Evolutionary conservation across 1,284 basidiomycete genomes (phyloP).

Genomic region (Neotropicomus parvogracilis): DNA sequence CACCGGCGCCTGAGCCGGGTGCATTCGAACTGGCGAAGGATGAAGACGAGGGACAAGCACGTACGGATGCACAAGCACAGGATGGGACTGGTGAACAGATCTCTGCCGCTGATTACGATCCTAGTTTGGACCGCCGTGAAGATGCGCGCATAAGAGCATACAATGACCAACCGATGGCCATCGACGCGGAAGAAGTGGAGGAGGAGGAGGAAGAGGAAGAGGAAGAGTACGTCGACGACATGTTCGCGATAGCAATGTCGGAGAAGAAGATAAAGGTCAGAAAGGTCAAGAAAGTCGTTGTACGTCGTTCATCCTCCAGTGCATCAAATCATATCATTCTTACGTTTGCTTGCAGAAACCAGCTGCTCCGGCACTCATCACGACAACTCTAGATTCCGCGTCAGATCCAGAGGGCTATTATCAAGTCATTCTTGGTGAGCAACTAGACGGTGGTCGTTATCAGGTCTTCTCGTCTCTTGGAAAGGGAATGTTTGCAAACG

Average conservation of each 20-base stretch:
- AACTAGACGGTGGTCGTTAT: slow-evolving; percentile 89
- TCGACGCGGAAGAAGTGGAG: slow-evolving; percentile 56
- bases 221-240: slow-evolving; percentile 79
- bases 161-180: slow-evolving; percentile 37
- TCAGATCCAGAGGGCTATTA: slow-evolving; percentile 96
- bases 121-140: slow-evolving; percentile 77
- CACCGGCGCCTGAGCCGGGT: slow-evolving; percentile 47
- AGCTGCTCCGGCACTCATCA: slow-evolving; percentile 60
- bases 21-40: slow-evolving; percentile 62
- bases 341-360: slow-evolving; percentile 41
- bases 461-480: slow-evolving; percentile 94
- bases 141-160: slow-evolving; percentile 71
- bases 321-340: slow-evolving; percentile 3
- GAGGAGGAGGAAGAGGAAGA: slow-evolving; percentile 65
- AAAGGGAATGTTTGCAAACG: slow-evolving; percentile 98
- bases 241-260: slow-evolving; percentile 72
- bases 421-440: slow-evolving; percentile 89
- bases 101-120: slow-evolving; percentile 92
- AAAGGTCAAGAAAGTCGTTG: slow-evolving; percentile 57
- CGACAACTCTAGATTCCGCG: slow-evolving; percentile 68
- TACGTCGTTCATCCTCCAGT: slow-evolving; percentile 14
- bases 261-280: slow-evolving; percentile 60
- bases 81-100: slow-evolving; percentile 64
- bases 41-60: slow-evolving; percentile 45
- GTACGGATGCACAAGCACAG: slow-evolving; percentile 40